Conservation (phyloP, 1,139 yeast species). For the Kodamaea suecica region DNA sequence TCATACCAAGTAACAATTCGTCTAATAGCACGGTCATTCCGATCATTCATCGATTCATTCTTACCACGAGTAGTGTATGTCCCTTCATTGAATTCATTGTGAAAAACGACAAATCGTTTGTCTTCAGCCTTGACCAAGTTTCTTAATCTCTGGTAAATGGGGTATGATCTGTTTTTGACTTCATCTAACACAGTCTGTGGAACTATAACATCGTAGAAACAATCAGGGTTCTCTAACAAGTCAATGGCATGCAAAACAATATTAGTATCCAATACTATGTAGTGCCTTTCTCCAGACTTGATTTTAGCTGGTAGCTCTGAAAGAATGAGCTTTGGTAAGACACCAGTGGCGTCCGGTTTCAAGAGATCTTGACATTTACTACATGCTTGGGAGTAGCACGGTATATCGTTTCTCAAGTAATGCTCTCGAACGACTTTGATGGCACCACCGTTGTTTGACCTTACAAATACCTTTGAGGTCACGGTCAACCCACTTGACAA, state of each 20-base stretch:
- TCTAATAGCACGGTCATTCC: conserved; percentile 90
- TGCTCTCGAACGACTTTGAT: conserved; percentile 91
- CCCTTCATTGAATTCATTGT: conserved; percentile 80
- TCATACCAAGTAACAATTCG: conserved; percentile 69
- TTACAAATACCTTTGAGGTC: conserved; percentile 87
- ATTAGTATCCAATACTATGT: conserved; percentile 83
- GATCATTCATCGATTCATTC: conserved; percentile 79
- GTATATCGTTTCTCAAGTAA: conserved; percentile 86
- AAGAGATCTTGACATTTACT: conserved; percentile 54
- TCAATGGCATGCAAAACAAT: conserved; percentile 88
- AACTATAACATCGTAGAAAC: conserved; percentile 83
- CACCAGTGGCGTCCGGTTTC: conserved; percentile 54
- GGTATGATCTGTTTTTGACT: conserved; percentile 82
- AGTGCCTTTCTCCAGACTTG: conserved; percentile 50
- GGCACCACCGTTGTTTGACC: conserved; percentile 88
- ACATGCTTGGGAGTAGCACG: conserved; percentile 80
- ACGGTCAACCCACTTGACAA: conserved; percentile 60
- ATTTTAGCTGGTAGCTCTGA: conserved; percentile 49
- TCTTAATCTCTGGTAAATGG: conserved; percentile 82
- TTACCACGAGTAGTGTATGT: conserved; percentile 64
- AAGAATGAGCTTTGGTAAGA: conserved; percentile 48
- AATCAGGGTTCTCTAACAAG: conserved; percentile 70
- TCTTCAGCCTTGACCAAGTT: conserved; percentile 72
- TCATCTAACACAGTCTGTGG: conserved; percentile 96
- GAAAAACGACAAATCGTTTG: conserved; percentile 86